A percentile compares a stretch with the other conserved stretches of the same genome.
Evolutionary conservation across 768 basidiomycete species (phyloP).

Genomic region (Dentipellis sp.): DNA sequence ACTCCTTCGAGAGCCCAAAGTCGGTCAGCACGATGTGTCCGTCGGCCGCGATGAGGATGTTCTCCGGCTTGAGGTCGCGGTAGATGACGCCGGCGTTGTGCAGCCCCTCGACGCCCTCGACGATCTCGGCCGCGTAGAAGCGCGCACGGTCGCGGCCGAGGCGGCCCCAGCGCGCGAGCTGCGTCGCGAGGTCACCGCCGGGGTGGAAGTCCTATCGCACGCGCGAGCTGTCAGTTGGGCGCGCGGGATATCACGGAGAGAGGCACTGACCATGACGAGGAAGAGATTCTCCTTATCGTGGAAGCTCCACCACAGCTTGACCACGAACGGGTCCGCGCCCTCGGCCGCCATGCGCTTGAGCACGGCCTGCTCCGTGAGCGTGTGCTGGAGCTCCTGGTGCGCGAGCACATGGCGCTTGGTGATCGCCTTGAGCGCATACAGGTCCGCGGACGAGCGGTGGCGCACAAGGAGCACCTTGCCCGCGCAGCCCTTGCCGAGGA

Average conservation of each 20-base stretch:
- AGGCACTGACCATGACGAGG: constrained; percentile 74
- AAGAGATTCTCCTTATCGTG: constrained; percentile 97
- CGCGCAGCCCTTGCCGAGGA: constrained; percentile 94
- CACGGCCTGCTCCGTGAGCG: constrained; percentile 92
- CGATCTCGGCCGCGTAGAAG: constrained; percentile 97
- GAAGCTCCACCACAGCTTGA: constrained; percentile 95
- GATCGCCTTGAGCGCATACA: constrained; percentile 96
- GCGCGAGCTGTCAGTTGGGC: no score
- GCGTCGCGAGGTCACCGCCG: constrained; percentile 94
- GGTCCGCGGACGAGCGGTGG: constrained; percentile 57
- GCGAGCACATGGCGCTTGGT: constrained; percentile 95
- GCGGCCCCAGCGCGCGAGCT: constrained; percentile 92
- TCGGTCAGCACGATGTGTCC: constrained; percentile 97
- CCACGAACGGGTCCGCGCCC: constrained; percentile 86
- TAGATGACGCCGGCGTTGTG: constrained; percentile 95
- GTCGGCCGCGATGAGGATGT: constrained; percentile 87
- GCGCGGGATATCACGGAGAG: no score
- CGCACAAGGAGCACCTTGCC: constrained; percentile 92
- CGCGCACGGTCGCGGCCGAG: constrained; percentile 89
- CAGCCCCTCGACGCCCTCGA: constrained; percentile 91
- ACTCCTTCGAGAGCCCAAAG: constrained; percentile 92
- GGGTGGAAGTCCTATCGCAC: constrained; percentile 76
- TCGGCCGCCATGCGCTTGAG: constrained; percentile 89
- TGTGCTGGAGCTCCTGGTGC: constrained; percentile 94
- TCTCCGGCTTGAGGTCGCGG: constrained; percentile 95